Percentiles rank a stretch among this genome's conserved stretches.
phyloP scores from a whole-genome alignment of 345 rosid genomes.

The Moricandia arvensis region DNA sequence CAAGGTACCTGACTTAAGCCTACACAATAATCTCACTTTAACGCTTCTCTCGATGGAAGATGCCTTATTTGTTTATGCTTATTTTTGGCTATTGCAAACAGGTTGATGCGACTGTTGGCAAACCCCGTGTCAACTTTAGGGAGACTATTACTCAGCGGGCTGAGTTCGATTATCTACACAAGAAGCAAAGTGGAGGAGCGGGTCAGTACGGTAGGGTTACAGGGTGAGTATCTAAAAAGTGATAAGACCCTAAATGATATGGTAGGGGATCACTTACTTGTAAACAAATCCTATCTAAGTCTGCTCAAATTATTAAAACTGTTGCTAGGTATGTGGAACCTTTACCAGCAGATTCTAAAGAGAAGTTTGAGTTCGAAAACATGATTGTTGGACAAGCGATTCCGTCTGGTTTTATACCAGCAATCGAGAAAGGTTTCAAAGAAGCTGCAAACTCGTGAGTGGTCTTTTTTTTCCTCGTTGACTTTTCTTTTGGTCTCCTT shows the following conservation, averaged over 20 bases:
- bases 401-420: slow-evolving; percentile 91
- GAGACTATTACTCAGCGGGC: slow-evolving; percentile 91
- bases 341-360: slow-evolving; percentile 56
- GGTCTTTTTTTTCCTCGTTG: neutral
- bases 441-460: slow-evolving; percentile 99
- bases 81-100: slow-evolving; percentile 27
- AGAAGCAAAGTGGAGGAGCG: slow-evolving; percentile 97
- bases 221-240: slow-evolving; percentile 57
- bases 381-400: slow-evolving; percentile 93
- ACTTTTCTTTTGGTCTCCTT: neutral
- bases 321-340: slow-evolving; percentile 75
- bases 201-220: slow-evolving; percentile 95
- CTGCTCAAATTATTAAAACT: slow-evolving; percentile 10
- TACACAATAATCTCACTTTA: slow-evolving; percentile 3
- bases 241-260: neutral
- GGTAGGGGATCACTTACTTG: neutral
- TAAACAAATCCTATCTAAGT: slow-evolving; percentile 12
- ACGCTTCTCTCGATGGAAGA: neutral
- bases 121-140: slow-evolving; percentile 96
- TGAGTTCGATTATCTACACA: slow-evolving; percentile 93
- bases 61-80: neutral
- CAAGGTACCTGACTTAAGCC: slow-evolving; percentile 52
- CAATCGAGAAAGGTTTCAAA: slow-evolving; percentile 95
- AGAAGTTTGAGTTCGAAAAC: slow-evolving; percentile 91
- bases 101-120: slow-evolving; percentile 98